These are phyloP conservation scores for Pezizomycotina sp. DNA, from an alignment of 2,329 filamentous ascomycete species.

Conservation along the genomic window DNA sequence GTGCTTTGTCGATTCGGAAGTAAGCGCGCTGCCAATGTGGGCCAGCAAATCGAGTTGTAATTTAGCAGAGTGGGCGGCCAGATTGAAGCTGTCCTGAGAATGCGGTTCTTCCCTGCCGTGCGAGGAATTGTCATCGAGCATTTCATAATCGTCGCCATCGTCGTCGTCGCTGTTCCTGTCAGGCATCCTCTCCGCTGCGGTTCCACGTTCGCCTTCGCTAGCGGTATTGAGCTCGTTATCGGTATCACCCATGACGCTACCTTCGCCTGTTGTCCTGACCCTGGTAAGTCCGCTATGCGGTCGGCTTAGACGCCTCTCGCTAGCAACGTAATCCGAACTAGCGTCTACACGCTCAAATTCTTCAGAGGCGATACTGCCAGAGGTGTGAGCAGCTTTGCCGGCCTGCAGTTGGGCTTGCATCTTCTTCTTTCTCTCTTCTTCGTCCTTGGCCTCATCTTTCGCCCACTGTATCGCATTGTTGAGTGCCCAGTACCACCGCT, in stretches of 20 bases:
- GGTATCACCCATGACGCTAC: constrained; percentile 34
- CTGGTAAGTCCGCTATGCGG: constrained; percentile 25
- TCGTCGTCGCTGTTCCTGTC: constrained; percentile 44
- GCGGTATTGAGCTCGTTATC: constrained; percentile 28
- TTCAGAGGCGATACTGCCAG: constrained; percentile 29
- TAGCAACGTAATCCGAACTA: constrained; percentile 10
- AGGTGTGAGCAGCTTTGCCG: constrained; percentile 60
- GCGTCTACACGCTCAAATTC: constrained; percentile 21
- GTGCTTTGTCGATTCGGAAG: constrained; percentile 51
- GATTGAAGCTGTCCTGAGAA: constrained; percentile 87
- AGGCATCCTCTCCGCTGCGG: neutral
- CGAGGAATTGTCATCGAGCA: constrained; percentile 63
- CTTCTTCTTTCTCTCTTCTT: constrained; percentile 45
- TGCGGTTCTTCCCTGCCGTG: constrained; percentile 51
- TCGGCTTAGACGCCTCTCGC: no score
- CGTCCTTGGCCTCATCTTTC: constrained; percentile 89
- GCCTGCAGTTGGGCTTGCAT: constrained; percentile 33
- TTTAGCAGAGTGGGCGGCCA: constrained; percentile 87
- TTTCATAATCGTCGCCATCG: constrained; percentile 52
- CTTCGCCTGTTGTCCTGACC: constrained; percentile 35
- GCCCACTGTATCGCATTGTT: constrained; percentile 98
- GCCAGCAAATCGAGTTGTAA: constrained; percentile 81
- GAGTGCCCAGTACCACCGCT: constrained; percentile 96
- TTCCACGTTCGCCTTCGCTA: constrained; percentile 19
- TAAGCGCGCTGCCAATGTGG: constrained; percentile 67